phyloP scores from a whole-genome alignment of 2,329 filamentous ascomycete species.

The Aspergillus versicolor region DNA sequence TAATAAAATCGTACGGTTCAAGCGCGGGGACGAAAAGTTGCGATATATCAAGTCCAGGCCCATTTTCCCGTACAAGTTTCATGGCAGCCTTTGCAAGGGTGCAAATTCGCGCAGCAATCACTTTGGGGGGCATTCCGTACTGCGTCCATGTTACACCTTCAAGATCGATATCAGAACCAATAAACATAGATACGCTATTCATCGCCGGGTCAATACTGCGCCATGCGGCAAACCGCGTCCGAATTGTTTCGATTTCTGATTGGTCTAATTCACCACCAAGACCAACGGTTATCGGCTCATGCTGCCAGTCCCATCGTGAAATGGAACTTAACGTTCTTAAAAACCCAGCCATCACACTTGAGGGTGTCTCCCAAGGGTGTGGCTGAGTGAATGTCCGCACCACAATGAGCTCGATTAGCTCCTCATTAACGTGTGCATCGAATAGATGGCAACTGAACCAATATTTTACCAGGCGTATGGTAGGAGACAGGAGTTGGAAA shows the following conservation, averaged over 20 bases:
- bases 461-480: slow-evolving; percentile 80
- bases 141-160: slow-evolving; percentile 81
- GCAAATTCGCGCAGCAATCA: slow-evolving; percentile 81
- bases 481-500: slow-evolving; percentile 74
- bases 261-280: slow-evolving; percentile 62
- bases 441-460: slow-evolving; percentile 89
- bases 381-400: slow-evolving; percentile 76
- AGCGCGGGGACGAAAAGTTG: slow-evolving; percentile 72
- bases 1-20: slow-evolving; percentile 80
- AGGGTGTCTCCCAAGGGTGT: slow-evolving; percentile 76
- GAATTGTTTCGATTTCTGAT: slow-evolving; percentile 62
- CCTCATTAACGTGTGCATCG: slow-evolving; percentile 69
- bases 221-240: slow-evolving; percentile 76
- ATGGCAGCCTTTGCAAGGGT: slow-evolving; percentile 75
- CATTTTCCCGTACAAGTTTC: slow-evolving; percentile 57
- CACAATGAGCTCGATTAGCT: slow-evolving; percentile 81
- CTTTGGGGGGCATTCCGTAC: slow-evolving; percentile 67
- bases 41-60: slow-evolving; percentile 54
- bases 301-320: slow-evolving; percentile 87
- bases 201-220: slow-evolving; percentile 83
- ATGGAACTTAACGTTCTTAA: slow-evolving; percentile 76
- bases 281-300: slow-evolving; percentile 78
- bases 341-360: slow-evolving; percentile 76
- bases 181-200: slow-evolving; percentile 79
- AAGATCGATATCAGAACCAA: slow-evolving; percentile 73